Conservation (phyloP, 1,139 yeast genomes). For the Yamadazyma sp. region DNA sequence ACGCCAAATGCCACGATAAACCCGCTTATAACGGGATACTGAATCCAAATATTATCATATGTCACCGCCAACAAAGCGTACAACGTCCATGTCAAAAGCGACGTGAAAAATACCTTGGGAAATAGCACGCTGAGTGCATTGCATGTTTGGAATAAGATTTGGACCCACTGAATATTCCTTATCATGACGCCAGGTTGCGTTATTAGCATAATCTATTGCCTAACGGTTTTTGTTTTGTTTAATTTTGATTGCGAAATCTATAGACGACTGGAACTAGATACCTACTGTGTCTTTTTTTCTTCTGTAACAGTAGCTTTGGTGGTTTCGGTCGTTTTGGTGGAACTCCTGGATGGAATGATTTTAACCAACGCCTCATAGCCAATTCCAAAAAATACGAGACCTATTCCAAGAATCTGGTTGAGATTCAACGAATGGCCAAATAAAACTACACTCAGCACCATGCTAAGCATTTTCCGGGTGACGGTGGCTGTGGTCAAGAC, state of each 20-base stretch:
- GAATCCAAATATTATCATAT: slow-evolving; percentile 17
- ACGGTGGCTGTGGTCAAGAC: slow-evolving; percentile 90
- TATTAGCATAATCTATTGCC: slow-evolving; percentile 24
- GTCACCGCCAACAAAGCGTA: slow-evolving; percentile 35
- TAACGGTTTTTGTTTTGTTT: background rate
- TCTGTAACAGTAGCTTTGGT: too few species aligned
- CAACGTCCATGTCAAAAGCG: slow-evolving; percentile 58
- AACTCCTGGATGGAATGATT: background rate
- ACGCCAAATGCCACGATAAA: slow-evolving; percentile 17
- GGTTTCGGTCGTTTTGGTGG: background rate
- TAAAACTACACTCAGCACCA: slow-evolving; percentile 82
- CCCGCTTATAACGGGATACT: slow-evolving; percentile 13
- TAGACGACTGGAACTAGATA: background rate
- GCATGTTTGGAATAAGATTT: slow-evolving; percentile 30
- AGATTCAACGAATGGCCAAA: slow-evolving; percentile 70
- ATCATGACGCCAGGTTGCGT: slow-evolving; percentile 23
- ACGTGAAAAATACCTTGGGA: slow-evolving; percentile 58
- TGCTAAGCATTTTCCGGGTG: slow-evolving; percentile 92
- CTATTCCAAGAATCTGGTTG: slow-evolving; percentile 78
- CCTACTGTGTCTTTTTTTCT: background rate
- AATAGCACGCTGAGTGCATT: slow-evolving; percentile 51
- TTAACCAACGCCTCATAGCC: slow-evolving; percentile 27
- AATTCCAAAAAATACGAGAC: slow-evolving; percentile 75
- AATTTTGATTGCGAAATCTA: slow-evolving; percentile 1
- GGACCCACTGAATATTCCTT: slow-evolving; percentile 17